Percentiles rank a stretch among this genome's conserved stretches.
Evolutionary conservation across 176 grass and related monocot genomes (phyloP).

Genomic region (Lolium multiflorum): DNA sequence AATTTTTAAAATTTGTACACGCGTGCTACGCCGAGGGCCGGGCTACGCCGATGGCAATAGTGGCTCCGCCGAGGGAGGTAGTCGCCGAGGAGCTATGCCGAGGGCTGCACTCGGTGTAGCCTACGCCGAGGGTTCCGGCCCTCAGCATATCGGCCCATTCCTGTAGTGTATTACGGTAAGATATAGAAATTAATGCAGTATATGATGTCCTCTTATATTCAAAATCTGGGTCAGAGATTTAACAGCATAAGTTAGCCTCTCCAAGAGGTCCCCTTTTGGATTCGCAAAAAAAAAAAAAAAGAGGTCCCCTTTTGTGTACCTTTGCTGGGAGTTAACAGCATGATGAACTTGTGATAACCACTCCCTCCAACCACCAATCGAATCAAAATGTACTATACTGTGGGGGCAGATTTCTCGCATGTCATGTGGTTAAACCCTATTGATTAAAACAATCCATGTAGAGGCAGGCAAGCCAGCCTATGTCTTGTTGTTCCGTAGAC

Average conservation of each 20-base stretch:
- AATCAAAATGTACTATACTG: conserved; percentile 37
- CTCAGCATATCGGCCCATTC: no score
- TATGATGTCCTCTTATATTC: background rate
- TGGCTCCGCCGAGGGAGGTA: no score
- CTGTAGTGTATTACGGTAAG: background rate
- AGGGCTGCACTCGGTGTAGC: no score
- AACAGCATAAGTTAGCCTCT: background rate
- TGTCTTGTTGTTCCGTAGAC: conserved; percentile 25
- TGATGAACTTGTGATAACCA: conserved; percentile 33
- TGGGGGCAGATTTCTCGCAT: conserved; percentile 45
- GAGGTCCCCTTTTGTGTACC: conserved; percentile 14
- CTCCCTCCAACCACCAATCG: conserved; percentile 31
- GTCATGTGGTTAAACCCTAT: conserved; percentile 28
- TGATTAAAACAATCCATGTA: conserved; percentile 21
- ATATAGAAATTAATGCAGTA: conserved; percentile 16
- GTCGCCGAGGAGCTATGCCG: no score
- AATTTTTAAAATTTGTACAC: no score
- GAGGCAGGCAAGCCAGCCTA: conserved; percentile 18
- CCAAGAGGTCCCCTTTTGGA: background rate
- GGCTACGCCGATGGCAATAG: no score
- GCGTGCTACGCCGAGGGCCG: no score
- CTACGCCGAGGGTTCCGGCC: no score
- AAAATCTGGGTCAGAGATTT: conserved; percentile 1
- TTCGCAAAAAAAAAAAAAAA: no score
- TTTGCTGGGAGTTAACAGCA: background rate